Evolutionary conservation across 2,329 filamentous ascomycete species (phyloP), one percentile per base, ranked within the genome.

Genomic region (Albifimbria verrucaria): DNA sequence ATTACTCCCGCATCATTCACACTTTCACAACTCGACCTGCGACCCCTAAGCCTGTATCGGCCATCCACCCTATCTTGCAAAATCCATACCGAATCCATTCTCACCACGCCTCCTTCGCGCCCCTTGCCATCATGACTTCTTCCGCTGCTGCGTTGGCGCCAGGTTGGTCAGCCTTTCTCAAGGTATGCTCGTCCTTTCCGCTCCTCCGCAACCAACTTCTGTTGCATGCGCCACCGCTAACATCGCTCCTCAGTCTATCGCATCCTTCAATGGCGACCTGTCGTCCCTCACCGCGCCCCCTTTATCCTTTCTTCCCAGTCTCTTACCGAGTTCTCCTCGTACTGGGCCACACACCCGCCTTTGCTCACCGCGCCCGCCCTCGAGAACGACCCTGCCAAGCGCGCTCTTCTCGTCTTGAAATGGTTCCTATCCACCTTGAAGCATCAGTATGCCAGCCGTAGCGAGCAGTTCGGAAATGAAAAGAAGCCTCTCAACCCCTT

Each of bases 401-500:
- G 93, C 56, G 87, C 90, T 20, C 74, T 96, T 60, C 78, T 93
- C 28, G 93, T 97, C n/a, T 77, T 97, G 63, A 95, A 93, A 72
- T 97, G 93, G 93, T 97, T 97, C 75, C 75, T 97, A 52, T 92
- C 86, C 65, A 96, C 92, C 3, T 79, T 97, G 50, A 96, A 94
- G 76, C 90, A 95, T 72, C 91, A 96, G 69, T 86, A 87, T 64
- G 82, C 83, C 53, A 84, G 78, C 65, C 80, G 82, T 54, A 95
- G 90, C 67, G 92, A 97, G 62, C 77, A 85, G 62, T 86, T 80
- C 58, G 92, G 91, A 48, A 94, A 91, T 66, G 93, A 97, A 79
- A 97, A 97, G 85, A 99, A 97, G 78, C 93, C 93, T 2, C 76
- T 99, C 55, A 97, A 99, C 68, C 94, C 94, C 0, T 97, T 99